Evolutionary conservation across 2,329 filamentous ascomycete species (phyloP).

Genomic region (Hypocrella siamensis): DNA sequence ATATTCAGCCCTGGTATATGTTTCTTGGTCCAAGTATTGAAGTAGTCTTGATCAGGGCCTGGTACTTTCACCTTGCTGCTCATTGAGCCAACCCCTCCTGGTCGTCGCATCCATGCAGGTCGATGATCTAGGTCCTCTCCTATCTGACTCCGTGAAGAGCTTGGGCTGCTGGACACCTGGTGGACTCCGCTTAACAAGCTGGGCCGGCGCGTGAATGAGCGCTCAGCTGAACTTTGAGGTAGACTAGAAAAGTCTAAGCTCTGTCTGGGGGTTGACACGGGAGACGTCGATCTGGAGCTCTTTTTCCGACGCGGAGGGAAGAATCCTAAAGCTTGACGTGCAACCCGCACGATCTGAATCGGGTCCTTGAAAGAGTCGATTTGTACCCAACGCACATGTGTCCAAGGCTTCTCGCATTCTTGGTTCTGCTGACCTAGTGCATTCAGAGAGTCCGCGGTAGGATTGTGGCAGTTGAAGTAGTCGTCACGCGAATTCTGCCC

Average conservation of each 20-base stretch:
- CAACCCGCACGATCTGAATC: slow-evolving; percentile 74
- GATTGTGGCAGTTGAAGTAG: slow-evolving; percentile 20
- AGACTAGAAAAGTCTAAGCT: slow-evolving; percentile 44
- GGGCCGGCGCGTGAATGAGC: slow-evolving; percentile 22
- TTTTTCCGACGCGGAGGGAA: slow-evolving; percentile 86
- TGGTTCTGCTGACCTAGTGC: slow-evolving; percentile 11
- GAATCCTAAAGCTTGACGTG: slow-evolving; percentile 68
- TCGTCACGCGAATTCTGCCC: slow-evolving; percentile 19
- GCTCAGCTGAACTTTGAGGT: slow-evolving; percentile 19
- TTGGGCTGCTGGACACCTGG: slow-evolving; percentile 15
- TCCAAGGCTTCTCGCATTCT: slow-evolving; percentile 56
- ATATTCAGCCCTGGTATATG: slow-evolving; percentile 68
- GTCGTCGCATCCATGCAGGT: slow-evolving; percentile 57
- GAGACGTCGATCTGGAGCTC: slow-evolving; percentile 52
- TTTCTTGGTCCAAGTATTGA: slow-evolving; percentile 73
- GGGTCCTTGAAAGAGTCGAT: slow-evolving; percentile 54
- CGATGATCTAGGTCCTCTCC: slow-evolving; percentile 23
- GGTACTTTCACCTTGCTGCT: slow-evolving; percentile 53
- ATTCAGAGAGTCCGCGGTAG: slow-evolving; percentile 13
- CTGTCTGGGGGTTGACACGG: slow-evolving; percentile 49
- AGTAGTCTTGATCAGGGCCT: slow-evolving; percentile 67
- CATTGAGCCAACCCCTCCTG: slow-evolving; percentile 80
- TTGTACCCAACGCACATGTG: slow-evolving; percentile 77
- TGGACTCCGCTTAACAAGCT: slow-evolving; percentile 23
- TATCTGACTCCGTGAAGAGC: slow-evolving; percentile 19